Percentiles rank a stretch among this genome's conserved stretches.
Evolutionary conservation across 2,329 filamentous ascomycete genomes (phyloP).

Genomic region (Pseudocercospora crystallina): DNA sequence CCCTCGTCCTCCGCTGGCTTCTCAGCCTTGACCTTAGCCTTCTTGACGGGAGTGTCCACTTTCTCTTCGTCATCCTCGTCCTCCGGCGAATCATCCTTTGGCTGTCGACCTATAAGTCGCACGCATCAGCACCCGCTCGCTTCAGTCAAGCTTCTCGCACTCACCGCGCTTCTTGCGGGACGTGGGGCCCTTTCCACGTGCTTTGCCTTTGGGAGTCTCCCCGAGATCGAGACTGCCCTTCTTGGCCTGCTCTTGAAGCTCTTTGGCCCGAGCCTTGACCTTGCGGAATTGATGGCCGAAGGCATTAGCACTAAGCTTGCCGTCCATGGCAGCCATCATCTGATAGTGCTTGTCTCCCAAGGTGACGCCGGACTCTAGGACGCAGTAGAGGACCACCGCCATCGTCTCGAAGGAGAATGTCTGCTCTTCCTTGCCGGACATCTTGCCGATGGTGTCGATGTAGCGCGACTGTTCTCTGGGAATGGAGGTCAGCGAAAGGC

Average conservation of each 20-base stretch:
- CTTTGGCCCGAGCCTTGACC: conserved; percentile 30
- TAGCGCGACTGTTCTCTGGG: no score
- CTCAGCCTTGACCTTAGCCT: conserved; percentile 18
- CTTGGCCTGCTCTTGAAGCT: conserved; percentile 19
- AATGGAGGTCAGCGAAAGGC: no score
- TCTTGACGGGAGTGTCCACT: conserved; percentile 21
- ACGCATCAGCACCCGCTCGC: neutral
- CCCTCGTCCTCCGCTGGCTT: conserved; percentile 11
- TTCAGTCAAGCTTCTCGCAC: neutral
- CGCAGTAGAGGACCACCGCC: conserved; percentile 10
- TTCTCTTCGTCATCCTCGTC: conserved; percentile 17
- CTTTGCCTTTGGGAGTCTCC: neutral
- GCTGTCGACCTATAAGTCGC: neutral
- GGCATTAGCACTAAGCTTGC: conserved; percentile 13
- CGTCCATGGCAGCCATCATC: conserved; percentile 32
- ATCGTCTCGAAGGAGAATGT: conserved; percentile 18
- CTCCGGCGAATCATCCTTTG: conserved; percentile 11
- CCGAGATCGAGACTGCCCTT: neutral
- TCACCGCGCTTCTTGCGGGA: conserved; percentile 15
- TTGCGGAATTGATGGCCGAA: conserved; percentile 33
- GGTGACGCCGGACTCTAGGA: conserved; percentile 16
- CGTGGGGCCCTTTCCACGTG: neutral
- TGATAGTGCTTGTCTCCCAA: conserved; percentile 27
- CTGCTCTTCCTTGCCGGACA: conserved; percentile 8
- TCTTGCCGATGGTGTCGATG: neutral